Base-by-base conservation (phyloP, 31 red algal genomes). In the Endocladia muricata region DNA sequence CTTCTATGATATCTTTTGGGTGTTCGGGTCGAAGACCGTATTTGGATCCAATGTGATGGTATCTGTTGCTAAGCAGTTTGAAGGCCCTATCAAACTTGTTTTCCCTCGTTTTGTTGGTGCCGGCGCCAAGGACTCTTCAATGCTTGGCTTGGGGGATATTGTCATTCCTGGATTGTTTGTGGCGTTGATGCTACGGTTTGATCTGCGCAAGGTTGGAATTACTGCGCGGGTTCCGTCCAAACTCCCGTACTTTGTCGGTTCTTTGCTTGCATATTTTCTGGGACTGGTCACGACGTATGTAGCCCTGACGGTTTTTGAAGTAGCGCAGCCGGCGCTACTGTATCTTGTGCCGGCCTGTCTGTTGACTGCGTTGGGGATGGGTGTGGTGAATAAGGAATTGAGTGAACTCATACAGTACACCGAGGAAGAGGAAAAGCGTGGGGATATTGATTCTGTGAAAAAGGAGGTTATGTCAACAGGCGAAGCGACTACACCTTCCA, bases 1-100 rank as follows among this genome's bases (percentile, higher is more conserved):
- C 42, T 68, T 55, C 26, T 94, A 94, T 72, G 91, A 94, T 30
- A 91, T 94, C 21, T 94, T 91, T 78, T 91, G 78, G 79, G 91
- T 94, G 8, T 94, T 91, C 58, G 86, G 85, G 30, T 88, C 82
- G 29, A 89, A 91, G 59, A 83, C 73, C 32, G 77, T 97, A 0
- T 93, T 97, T 58, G 89, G 89, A 1, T 70, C 72, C 2, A 72
- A 91, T 23, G 78, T 94, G 48, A 94, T 94, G 86, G 91, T 94
- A 7, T 78, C 88, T 11, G 91, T 94, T 2, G 91, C 91, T 0
- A 61, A 42, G 2, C 49, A 56, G 43, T 86, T 94, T 58, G 63
- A 91, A 41, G 42, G 61, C 5, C 91, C 91, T 2, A 63, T 65
- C 59, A 94, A 94, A 43, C 83, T 94, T 13, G 29, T 94, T 17